phyloP scores from a whole-genome alignment of 1,139 yeast species.

The Groenewaldozyma sp. region DNA sequence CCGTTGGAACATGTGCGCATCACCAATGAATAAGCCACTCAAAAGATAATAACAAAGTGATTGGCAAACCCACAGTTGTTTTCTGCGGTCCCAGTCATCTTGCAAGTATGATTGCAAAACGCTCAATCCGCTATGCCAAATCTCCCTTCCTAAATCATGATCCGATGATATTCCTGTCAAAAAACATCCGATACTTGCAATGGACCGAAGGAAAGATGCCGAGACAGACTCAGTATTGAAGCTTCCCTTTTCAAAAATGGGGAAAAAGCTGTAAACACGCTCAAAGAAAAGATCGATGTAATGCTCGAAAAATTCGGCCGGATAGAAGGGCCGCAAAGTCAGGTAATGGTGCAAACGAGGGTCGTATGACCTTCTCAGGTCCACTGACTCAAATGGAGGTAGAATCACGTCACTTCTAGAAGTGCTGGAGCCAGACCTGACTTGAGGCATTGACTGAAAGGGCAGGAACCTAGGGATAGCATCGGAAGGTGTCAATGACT shows the following conservation, averaged over 20 bases:
- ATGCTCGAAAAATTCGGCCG: conserved; percentile 6
- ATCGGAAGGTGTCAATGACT: conserved; percentile 3
- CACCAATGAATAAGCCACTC: conserved; percentile 4
- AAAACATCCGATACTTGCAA: conserved; percentile 5
- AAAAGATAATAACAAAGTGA: neutral
- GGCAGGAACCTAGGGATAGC: conserved; percentile 5
- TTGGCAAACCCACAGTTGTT: conserved; percentile 4
- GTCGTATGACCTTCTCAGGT: conserved; percentile 3
- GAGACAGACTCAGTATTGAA: neutral
- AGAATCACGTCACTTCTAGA: conserved; percentile 1
- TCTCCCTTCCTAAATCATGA: conserved; percentile 4
- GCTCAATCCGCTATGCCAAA: conserved; percentile 5
- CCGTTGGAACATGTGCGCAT: conserved; percentile 3
- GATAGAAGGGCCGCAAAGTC: conserved; percentile 5
- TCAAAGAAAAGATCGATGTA: conserved; percentile 5
- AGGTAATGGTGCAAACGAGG: conserved; percentile 6
- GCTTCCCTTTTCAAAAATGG: conserved; percentile 1
- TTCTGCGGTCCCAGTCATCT: conserved; percentile 2
- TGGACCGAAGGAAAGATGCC: conserved; percentile 4
- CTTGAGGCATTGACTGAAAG: conserved; percentile 5
- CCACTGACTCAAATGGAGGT: conserved; percentile 6
- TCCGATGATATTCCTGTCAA: conserved; percentile 3
- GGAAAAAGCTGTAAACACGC: conserved; percentile 1
- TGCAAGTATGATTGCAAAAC: conserved; percentile 5
- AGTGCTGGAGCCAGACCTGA: neutral